Evolutionary conservation across 2,329 filamentous ascomycete genomes (phyloP), one percentile per base, ranked within the genome.

Genomic region (Tympanopsis confertula): DNA sequence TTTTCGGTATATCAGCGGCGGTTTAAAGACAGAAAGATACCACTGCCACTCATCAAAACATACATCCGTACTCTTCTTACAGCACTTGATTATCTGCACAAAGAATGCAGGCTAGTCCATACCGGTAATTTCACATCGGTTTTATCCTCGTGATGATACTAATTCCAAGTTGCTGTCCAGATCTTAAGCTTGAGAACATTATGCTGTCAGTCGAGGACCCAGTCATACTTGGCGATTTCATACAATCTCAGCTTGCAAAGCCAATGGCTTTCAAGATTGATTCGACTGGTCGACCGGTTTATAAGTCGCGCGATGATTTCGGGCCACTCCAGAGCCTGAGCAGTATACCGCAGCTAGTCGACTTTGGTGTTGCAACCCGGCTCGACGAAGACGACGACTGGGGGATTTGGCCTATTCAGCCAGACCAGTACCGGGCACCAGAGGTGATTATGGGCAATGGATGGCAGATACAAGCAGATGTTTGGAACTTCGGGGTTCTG

Each of bases 401-500:
- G 20, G 41, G 30, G 10, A 40, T 41, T 14, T 52, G 47, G 41
- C 35, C 42, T 18, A 28, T 41, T 47, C 22, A 42, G 44, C 17
- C 24, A 28, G 24, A 28, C 24, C 24, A 28, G 10, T 28, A 28
- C n/a, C 24, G 24, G 24, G 24, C 24, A 10, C 10, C 24, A 28
- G 24, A 28, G 24, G 24, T 28, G n/a, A 28, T 28, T 10, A 10
- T 28, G 24, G 24, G 24, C n/a, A 28, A 28, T 28, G 24, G 24
- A 28, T 28, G 24, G 24, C 24, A 28, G n/a, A 28, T 28, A n/a
- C 24, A 10, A 10, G 43, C 45, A 18, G 49, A 52, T 40, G 51
- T 52, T n/a, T 51, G 47, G 49, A 51, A 41, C 20, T 19, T 51
- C 10, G 47, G 45, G 15, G 38, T 47, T 5, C 26, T 50, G 44